Percentiles rank a stretch among this genome's conserved stretches.
Evolutionary conservation across 495 filamentous ascomycete genomes (phyloP).

Genomic region (Penicillium canescens): DNA sequence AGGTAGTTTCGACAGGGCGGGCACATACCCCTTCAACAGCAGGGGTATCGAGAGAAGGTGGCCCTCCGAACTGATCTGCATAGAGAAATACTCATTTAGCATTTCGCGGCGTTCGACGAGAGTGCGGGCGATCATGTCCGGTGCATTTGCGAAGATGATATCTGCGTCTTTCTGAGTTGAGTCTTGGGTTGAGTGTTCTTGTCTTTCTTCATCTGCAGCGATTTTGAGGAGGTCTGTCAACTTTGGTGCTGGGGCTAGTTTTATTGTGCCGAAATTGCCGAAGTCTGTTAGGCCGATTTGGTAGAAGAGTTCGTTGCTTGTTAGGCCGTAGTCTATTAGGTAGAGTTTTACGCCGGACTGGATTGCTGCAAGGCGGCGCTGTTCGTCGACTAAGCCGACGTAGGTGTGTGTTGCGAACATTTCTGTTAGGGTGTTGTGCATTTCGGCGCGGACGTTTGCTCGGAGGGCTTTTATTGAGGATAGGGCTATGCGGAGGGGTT

Average conservation of each 20-base stretch:
- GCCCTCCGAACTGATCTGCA: conserved; percentile 78
- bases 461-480: conserved; percentile 83
- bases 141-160: conserved; percentile 66
- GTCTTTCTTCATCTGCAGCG: conserved; percentile 66
- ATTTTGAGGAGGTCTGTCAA: conserved; percentile 70
- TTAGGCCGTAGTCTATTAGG: conserved; percentile 90
- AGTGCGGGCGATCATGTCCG: conserved; percentile 57
- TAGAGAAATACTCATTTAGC: conserved; percentile 88
- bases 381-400: conserved; percentile 88
- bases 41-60: conserved; percentile 79
- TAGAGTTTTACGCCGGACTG: conserved; percentile 92
- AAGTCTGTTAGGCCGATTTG: conserved; percentile 96
- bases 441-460: conserved; percentile 73
- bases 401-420: conserved; percentile 89
- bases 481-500: conserved; percentile 66
- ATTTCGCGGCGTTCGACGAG: conserved; percentile 79
- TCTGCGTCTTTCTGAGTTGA: conserved; percentile 44
- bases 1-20: conserved; percentile 81
- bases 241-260: conserved; percentile 72
- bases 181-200: conserved; percentile 13
- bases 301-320: conserved; percentile 92
- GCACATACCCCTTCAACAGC: conserved; percentile 85
- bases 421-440: conserved; percentile 89
- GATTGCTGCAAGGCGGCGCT: conserved; percentile 82
- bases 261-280: conserved; percentile 87